Conservation (phyloP, 768 basidiomycete species). For the Termitomyces sp. region DNA sequence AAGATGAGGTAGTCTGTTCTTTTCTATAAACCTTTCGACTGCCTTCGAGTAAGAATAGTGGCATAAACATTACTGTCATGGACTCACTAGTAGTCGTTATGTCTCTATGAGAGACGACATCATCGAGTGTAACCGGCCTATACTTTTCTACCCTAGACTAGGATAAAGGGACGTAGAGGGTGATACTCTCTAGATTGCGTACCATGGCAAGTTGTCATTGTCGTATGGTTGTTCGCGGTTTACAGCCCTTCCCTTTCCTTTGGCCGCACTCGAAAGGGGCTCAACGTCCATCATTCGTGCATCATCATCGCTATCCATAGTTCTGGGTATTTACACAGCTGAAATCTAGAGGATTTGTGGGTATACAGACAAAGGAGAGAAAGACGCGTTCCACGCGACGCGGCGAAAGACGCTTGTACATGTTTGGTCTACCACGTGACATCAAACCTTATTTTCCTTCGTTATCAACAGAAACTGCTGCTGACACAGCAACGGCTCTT, state of each 20-base stretch:
- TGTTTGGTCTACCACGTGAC: constrained; percentile 4
- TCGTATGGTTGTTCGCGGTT: constrained; percentile 38
- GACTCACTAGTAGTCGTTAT: constrained; percentile 89
- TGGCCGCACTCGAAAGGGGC: constrained; percentile 32
- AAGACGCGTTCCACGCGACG: constrained; percentile 14
- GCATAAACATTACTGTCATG: not conserved
- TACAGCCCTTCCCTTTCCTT: constrained; percentile 70
- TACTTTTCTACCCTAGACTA: constrained; percentile 93
- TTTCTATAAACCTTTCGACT: constrained; percentile 98
- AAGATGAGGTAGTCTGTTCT: constrained; percentile 90
- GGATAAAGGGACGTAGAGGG: not conserved
- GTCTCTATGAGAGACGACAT: constrained; percentile 96
- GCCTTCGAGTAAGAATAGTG: constrained; percentile 11
- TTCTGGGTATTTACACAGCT: not conserved
- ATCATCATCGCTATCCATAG: constrained; percentile 62
- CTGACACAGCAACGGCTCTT: constrained; percentile 40
- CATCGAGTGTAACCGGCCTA: constrained; percentile 84
- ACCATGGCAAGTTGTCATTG: constrained; percentile 85
- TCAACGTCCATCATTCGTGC: constrained; percentile 49
- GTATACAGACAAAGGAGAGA: not conserved
- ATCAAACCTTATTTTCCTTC: constrained; percentile 13
- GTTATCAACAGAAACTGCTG: constrained; percentile 16
- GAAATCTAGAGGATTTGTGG: not conserved
- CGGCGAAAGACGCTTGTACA: constrained; percentile 4
- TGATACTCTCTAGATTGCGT: constrained; percentile 1